Percentiles rank a stretch among this genome's conserved stretches.
These are phyloP conservation scores for Triticum dicoccoides DNA, from an alignment of 176 grass and related monocot species.

Conservation along the genomic window DNA sequence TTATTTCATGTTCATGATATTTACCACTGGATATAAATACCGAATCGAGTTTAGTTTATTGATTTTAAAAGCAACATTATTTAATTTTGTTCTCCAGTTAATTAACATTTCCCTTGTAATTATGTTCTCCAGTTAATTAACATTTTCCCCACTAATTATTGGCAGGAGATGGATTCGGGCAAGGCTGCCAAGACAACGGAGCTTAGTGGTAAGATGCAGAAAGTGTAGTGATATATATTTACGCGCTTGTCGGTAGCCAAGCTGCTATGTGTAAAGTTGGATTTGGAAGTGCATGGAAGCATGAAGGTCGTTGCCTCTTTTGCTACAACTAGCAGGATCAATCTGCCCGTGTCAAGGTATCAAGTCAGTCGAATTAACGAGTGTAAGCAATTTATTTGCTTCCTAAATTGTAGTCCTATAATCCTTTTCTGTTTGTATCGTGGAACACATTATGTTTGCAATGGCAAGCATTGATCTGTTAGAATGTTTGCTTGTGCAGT, in stretches of 20 bases:
- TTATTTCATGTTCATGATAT: background rate
- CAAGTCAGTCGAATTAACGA: background rate
- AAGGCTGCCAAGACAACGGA: background rate
- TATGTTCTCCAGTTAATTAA: background rate
- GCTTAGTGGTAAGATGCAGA: slow-evolving; percentile 7
- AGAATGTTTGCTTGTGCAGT: background rate
- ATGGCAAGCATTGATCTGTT: background rate
- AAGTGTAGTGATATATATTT: slow-evolving; percentile 18
- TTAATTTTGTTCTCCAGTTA: background rate
- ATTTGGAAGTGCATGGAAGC: background rate
- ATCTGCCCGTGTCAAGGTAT: slow-evolving; percentile 2
- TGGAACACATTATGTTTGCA: slow-evolving; percentile 6
- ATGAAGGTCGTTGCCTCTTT: background rate
- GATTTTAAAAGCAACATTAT: background rate
- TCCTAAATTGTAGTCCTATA: background rate
- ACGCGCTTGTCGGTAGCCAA: background rate
- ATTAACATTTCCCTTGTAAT: background rate
- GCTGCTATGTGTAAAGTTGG: slow-evolving; percentile 13
- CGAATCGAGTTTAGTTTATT: background rate
- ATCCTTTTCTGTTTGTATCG: background rate
- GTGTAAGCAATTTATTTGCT: background rate
- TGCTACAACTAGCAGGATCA: slow-evolving; percentile 7
- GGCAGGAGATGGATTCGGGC: slow-evolving; percentile 25
- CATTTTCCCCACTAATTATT: background rate
- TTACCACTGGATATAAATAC: background rate